Percentiles rank a stretch among this genome's conserved stretches.
Conservation (phyloP, 768 basidiomycete genomes). For the Clitopilus hobsonii region DNA sequence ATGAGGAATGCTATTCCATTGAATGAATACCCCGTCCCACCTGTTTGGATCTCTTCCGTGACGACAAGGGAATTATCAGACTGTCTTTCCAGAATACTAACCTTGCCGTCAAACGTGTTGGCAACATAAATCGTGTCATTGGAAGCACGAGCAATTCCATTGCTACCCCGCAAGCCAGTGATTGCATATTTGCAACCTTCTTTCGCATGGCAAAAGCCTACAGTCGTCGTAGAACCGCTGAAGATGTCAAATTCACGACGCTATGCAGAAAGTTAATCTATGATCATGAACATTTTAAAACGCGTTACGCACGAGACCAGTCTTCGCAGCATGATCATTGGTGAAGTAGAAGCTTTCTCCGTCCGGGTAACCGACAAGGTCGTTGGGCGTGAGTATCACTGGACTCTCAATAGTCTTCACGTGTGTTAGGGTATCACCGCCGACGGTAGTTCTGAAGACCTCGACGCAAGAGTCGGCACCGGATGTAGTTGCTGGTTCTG, state of each 20-base stretch:
- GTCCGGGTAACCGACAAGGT: conserved; percentile 61
- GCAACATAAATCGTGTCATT: conserved; percentile 67
- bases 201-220: conserved; percentile 62
- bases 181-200: conserved; percentile 59
- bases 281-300: neutral
- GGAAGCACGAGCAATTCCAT: conserved; percentile 54
- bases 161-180: conserved; percentile 43
- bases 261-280: conserved; percentile 9
- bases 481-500: conserved; percentile 27
- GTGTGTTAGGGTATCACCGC: conserved; percentile 40
- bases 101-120: conserved; percentile 34
- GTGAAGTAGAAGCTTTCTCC: conserved; percentile 66
- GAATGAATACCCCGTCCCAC: conserved; percentile 24
- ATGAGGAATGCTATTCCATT: neutral
- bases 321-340: conserved; percentile 58
- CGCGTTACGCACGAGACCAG: conserved; percentile 40
- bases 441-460: conserved; percentile 53
- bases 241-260: conserved; percentile 20
- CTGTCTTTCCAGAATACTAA: conserved; percentile 55
- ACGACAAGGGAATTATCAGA: conserved; percentile 53
- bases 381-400: conserved; percentile 63
- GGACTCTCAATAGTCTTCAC: conserved; percentile 54
- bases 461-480: conserved; percentile 76
- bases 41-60: conserved; percentile 48
- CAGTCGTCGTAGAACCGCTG: conserved; percentile 30